A percentile compares a stretch with the other conserved stretches of the same genome.
Conservation (phyloP, 805 yeast genomes). For the Cyberlindnera euphorbiiphila region DNA sequence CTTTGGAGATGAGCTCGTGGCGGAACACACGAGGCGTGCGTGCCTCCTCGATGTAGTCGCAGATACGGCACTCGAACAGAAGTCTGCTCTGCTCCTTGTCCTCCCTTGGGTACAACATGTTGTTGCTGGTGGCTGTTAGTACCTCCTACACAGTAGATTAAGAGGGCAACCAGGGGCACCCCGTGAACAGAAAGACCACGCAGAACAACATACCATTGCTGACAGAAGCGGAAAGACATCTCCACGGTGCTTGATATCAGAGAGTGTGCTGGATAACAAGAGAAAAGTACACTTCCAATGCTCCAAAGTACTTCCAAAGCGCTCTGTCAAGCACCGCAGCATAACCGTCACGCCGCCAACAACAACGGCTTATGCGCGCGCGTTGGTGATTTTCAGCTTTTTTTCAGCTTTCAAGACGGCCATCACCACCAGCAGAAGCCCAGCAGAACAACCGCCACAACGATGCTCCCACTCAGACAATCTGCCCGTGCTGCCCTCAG, state of each 20-base stretch:
- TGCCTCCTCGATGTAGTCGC: slow-evolving; percentile 90
- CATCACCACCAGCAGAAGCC: not conserved
- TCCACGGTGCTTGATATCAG: too few relatives aligned
- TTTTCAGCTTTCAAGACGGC: slow-evolving; percentile 8
- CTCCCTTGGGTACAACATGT: slow-evolving; percentile 96
- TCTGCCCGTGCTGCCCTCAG: slow-evolving; percentile 21
- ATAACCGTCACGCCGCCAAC: slow-evolving; percentile 12
- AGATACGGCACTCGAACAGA: slow-evolving; percentile 90
- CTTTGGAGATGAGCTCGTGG: slow-evolving; percentile 86
- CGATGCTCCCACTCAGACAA: slow-evolving; percentile 20
- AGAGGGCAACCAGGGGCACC: too few relatives aligned
- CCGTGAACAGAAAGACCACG: not conserved
- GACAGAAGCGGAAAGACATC: slow-evolving; percentile 95
- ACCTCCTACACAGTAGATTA: not conserved
- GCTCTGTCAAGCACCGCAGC: too few relatives aligned
- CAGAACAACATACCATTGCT: slow-evolving; percentile 54
- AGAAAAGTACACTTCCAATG: too few relatives aligned
- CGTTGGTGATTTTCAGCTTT: slow-evolving; percentile 3
- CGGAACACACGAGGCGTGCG: slow-evolving; percentile 84
- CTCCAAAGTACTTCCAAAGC: too few relatives aligned
- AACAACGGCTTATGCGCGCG: slow-evolving; percentile 6
- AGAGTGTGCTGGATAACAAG: too few relatives aligned
- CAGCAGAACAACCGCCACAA: not conserved
- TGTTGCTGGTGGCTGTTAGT: slow-evolving; percentile 51
- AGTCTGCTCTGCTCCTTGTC: slow-evolving; percentile 71